Percentiles rank a stretch among this genome's conserved stretches.
phyloP scores from a whole-genome alignment of 2,329 filamentous ascomycete genomes.

The Leptographium wingfieldii region DNA sequence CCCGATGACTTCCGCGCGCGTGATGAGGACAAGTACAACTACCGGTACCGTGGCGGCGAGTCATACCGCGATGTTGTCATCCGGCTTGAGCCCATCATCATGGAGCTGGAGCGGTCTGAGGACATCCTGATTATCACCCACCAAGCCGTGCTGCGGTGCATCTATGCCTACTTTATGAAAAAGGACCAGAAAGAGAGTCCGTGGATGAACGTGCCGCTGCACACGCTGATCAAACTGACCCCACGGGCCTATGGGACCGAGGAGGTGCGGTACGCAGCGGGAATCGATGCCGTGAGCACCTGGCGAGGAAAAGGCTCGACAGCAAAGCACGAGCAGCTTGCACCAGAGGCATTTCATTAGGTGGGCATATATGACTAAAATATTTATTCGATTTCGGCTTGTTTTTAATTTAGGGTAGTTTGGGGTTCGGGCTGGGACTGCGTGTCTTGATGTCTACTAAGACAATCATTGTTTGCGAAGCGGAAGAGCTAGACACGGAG shows the following conservation, averaged over 20 bases:
- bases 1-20: constrained; percentile 92
- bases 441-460: not conserved
- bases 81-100: constrained; percentile 95
- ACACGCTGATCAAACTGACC: constrained; percentile 92
- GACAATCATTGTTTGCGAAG: not conserved
- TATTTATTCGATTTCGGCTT: not conserved
- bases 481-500: not conserved
- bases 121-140: constrained; percentile 98
- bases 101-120: constrained; percentile 93
- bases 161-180: constrained; percentile 99
- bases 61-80: constrained; percentile 95
- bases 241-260: constrained; percentile 89
- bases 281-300: constrained; percentile 91
- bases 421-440: not conserved
- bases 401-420: not conserved
- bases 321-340: constrained; percentile 68
- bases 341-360: constrained; percentile 17
- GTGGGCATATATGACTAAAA: not conserved
- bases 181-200: constrained; percentile 84
- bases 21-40: constrained; percentile 99
- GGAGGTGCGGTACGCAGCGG: constrained; percentile 74
- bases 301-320: constrained; percentile 91
- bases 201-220: constrained; percentile 97
- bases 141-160: constrained; percentile 90
- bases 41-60: constrained; percentile 93